These are phyloP conservation scores for Pseudocercospora fijiensis DNA, from an alignment of 2,329 filamentous ascomycete species.

Conservation along the genomic window DNA sequence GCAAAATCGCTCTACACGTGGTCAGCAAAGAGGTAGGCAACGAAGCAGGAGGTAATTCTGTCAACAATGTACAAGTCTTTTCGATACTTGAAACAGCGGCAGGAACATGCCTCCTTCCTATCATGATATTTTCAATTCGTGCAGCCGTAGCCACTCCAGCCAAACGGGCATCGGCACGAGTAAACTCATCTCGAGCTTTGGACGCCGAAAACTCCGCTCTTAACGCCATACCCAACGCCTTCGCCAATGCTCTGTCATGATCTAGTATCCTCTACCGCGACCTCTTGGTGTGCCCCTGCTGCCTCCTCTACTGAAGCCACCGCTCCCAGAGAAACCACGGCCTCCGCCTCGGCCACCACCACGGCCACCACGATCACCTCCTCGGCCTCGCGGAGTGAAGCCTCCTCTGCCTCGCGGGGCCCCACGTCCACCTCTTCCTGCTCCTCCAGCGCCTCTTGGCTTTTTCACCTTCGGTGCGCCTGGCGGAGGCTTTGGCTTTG, in stretches of 20 bases:
- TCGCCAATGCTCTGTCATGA: conserved; percentile 8
- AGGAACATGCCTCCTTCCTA: neutral
- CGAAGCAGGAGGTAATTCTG: neutral
- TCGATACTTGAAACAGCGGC: neutral
- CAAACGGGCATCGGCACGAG: neutral
- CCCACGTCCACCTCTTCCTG: conserved; percentile 48
- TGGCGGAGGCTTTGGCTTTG: conserved; percentile 77
- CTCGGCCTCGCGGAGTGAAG: conserved; percentile 47
- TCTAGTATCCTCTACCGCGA: conserved; percentile 41
- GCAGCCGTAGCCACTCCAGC: neutral
- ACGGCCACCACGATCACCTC: conserved; percentile 41
- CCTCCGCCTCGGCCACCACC: conserved; percentile 18
- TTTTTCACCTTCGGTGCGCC: conserved; percentile 68
- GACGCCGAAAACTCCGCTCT: conserved; percentile 1
- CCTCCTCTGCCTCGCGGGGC: conserved; percentile 57
- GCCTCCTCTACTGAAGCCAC: conserved; percentile 21
- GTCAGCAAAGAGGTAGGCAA: neutral
- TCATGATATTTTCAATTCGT: neutral
- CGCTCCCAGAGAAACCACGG: conserved; percentile 19
- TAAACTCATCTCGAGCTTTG: neutral
- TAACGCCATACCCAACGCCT: conserved; percentile 4
- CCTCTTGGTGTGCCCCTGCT: conserved; percentile 33
- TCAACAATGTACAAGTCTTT: neutral
- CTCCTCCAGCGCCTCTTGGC: conserved; percentile 58
- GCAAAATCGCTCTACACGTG: neutral